Evolutionary conservation across 2,329 filamentous ascomycete genomes (phyloP), one percentile per base, ranked within the genome.

Genomic region (Xylaria sp.): DNA sequence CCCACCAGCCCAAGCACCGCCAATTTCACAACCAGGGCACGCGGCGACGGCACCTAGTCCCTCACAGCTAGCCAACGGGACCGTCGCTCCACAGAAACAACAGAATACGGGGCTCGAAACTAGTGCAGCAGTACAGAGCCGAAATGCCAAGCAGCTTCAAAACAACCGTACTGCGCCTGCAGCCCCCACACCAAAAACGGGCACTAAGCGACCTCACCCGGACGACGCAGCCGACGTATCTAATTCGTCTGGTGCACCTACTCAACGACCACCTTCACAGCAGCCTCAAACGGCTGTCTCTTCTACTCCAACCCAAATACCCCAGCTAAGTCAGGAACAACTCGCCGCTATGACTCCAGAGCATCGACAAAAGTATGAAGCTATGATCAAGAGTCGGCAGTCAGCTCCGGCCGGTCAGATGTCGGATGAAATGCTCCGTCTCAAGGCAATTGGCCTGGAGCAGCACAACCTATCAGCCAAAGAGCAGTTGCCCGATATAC

Each of bases 151-250:
- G 15, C 70, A 70, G 19, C 60, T 69, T 5, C 72, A 67, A 52
- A 77, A 72, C n/a, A 54, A 33, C 46, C 78, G 78, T 33, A 71
- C 77, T 29, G 70, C 73, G 31, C 77, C 80, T 4, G 74, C 79
- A 8, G 76, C 76, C 1, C 63, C 77, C 4, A 72, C 73, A 8
- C 71, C 74, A 25, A 85, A 82, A 71, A 81, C 75, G 33, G 64
- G 65, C 48, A 75, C 84, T 43, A 86, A 86, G 74, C 81, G 84
- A 1, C 75, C 82, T 3, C 82, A 75, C 53, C 73, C 77, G 3
- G 83, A 85, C 23, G 83, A 85, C 47, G 62, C 68, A 25, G 65
- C 69, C 8, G 73, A 75, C 53, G 67, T 67, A 21, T 59, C 67
- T 4, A 69, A 68, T 44, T 54, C 67, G 2, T 62, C 71, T 10